Evolutionary conservation across 306 rosid species (phyloP).

Genomic region (Inga laurina): DNA sequence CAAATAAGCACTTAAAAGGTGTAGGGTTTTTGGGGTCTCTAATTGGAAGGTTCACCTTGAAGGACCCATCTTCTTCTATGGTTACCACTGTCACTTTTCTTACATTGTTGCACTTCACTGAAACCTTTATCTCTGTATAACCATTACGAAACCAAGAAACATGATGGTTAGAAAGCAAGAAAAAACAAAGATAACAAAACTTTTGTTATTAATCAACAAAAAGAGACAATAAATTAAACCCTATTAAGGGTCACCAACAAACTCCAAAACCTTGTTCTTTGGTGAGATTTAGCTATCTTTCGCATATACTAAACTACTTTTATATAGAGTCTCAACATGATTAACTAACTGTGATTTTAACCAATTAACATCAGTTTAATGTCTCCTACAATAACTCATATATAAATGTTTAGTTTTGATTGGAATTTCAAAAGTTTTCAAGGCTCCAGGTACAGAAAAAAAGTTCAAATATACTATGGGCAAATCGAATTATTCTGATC

Average conservation of each 20-base stretch:
- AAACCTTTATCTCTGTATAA: slow-evolving; percentile 55
- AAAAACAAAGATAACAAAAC: neutral
- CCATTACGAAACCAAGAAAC: neutral
- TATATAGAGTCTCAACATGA: neutral
- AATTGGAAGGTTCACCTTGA: slow-evolving; percentile 53
- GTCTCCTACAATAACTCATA: neutral
- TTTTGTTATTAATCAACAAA: too few relatives aligned
- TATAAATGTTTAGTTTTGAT: too few relatives aligned
- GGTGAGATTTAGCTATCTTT: neutral
- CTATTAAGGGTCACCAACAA: too few relatives aligned
- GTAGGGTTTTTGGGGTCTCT: slow-evolving; percentile 22
- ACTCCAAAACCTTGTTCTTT: too few relatives aligned
- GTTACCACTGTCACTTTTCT: slow-evolving; percentile 48
- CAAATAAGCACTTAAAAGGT: neutral
- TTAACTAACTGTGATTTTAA: neutral
- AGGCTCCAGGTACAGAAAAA: neutral
- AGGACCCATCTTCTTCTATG: slow-evolving; percentile 65
- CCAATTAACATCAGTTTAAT: too few relatives aligned
- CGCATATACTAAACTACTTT: neutral
- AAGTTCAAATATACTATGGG: neutral
- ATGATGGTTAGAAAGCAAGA: neutral
- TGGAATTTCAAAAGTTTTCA: too few relatives aligned
- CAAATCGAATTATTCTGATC: too few relatives aligned
- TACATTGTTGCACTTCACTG: slow-evolving; percentile 66
- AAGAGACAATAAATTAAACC: neutral